phyloP scores from a whole-genome alignment of 805 yeast species.

The Candida chauliodis region DNA sequence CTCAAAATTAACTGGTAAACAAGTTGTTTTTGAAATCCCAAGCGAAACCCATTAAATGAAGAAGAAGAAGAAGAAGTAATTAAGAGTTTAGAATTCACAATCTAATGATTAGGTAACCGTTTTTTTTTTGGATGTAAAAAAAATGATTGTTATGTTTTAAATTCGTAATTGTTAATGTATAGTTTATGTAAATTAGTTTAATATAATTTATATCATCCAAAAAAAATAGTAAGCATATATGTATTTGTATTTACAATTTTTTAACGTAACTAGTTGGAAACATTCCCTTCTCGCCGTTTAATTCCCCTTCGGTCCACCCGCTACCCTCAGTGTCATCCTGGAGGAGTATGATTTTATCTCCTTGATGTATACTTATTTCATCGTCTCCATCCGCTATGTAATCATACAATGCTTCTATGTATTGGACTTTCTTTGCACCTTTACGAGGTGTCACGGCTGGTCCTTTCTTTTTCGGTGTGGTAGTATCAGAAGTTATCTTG shows the following conservation, averaged over 20 bases:
- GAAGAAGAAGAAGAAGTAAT: not conserved
- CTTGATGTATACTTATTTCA: slow-evolving; percentile 68
- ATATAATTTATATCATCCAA: slow-evolving; percentile 2
- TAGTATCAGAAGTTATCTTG: slow-evolving; percentile 31
- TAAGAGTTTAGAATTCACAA: not conserved
- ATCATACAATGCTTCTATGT: slow-evolving; percentile 68
- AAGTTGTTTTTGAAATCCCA: slow-evolving; percentile 94
- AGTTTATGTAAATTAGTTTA: slow-evolving; percentile 1
- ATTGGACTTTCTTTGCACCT: slow-evolving; percentile 62
- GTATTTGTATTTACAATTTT: slow-evolving; percentile 18
- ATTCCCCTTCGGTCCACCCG: slow-evolving; percentile 95
- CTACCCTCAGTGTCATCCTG: slow-evolving; percentile 59
- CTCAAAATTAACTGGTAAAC: slow-evolving; percentile 98
- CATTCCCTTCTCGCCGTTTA: slow-evolving; percentile 31
- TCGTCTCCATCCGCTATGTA: slow-evolving; percentile 76
- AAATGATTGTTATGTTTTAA: not conserved
- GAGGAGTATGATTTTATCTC: slow-evolving; percentile 68
- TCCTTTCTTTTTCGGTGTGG: slow-evolving; percentile 50
- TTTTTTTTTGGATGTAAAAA: slow-evolving; percentile 3
- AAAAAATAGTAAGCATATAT: not conserved
- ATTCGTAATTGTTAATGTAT: not conserved
- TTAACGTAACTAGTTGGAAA: slow-evolving; percentile 73
- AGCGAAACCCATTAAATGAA: slow-evolving; percentile 39
- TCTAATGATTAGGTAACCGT: not conserved
- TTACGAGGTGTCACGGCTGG: slow-evolving; percentile 80